Percentiles rank a stretch among this genome's conserved stretches.
Conservation (phyloP, 2,329 filamentous ascomycete genomes). For the Phaeosphaeriaceae sp. region DNA sequence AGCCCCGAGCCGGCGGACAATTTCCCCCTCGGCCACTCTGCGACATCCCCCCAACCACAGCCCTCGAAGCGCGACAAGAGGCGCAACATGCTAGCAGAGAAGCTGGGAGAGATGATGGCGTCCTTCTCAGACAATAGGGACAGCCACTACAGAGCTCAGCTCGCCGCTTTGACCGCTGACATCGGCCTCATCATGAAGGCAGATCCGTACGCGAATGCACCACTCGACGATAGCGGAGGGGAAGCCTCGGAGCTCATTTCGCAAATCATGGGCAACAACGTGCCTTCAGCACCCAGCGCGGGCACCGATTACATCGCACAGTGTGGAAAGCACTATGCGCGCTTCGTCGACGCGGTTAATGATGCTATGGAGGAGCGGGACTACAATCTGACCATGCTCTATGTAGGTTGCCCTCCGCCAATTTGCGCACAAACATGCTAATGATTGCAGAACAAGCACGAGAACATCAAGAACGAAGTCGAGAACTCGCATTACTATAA, state of each 20-base stretch:
- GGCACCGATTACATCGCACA: constrained; percentile 73
- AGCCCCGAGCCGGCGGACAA: constrained; percentile 48
- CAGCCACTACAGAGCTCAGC: constrained; percentile 83
- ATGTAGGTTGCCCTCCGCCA: constrained; percentile 64
- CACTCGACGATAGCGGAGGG: constrained; percentile 71
- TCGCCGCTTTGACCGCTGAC: constrained; percentile 91
- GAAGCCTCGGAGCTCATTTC: constrained; percentile 70
- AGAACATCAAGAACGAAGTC: constrained; percentile 63
- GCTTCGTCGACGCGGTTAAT: constrained; percentile 87
- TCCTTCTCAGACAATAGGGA: constrained; percentile 84
- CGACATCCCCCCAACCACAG: constrained; percentile 55
- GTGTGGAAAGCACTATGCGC: constrained; percentile 81
- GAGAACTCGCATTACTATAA: constrained; percentile 66
- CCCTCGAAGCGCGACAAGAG: constrained; percentile 90
- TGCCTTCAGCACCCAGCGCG: constrained; percentile 57
- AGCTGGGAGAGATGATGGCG: constrained; percentile 76
- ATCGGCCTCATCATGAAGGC: constrained; percentile 86
- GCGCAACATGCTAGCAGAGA: constrained; percentile 81
- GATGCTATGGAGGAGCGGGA: constrained; percentile 88
- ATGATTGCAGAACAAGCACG: constrained; percentile 62
- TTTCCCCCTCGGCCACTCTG: constrained; percentile 46
- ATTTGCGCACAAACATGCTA: constrained; percentile 13
- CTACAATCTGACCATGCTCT: constrained; percentile 79
- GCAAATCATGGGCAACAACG: constrained; percentile 51
- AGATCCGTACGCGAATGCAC: constrained; percentile 77